These are phyloP conservation scores for Pseudopyricularia javanii DNA, from an alignment of 2,329 filamentous ascomycete genomes.

Conservation along the genomic window DNA sequence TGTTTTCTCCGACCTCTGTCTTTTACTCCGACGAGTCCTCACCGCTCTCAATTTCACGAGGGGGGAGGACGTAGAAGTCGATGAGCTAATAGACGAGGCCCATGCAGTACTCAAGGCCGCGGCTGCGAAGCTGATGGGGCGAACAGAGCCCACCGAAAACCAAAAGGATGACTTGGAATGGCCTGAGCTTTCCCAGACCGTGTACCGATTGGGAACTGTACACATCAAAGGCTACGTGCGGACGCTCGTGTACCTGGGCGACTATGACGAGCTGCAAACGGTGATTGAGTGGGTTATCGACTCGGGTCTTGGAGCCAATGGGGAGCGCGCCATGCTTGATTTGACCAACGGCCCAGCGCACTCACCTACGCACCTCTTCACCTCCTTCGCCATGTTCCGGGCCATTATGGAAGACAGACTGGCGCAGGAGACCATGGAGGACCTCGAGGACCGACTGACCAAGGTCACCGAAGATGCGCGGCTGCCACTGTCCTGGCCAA, in stretches of 20 bases:
- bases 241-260: conserved; percentile 46
- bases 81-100: conserved; percentile 5
- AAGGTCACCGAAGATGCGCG: conserved; percentile 12
- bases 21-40: conserved; percentile 18
- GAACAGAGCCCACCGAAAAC: conserved; percentile 3
- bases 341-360: conserved; percentile 23
- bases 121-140: conserved; percentile 12
- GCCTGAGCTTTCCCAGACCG: conserved; percentile 11
- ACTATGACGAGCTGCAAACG: conserved; percentile 43
- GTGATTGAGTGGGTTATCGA: conserved; percentile 46
- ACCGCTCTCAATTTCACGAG: background rate
- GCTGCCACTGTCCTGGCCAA: conserved; percentile 22
- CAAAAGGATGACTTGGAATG: conserved; percentile 1
- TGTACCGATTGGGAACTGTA: conserved; percentile 30
- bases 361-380: conserved; percentile 15
- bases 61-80: background rate
- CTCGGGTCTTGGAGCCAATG: conserved; percentile 22
- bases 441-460: conserved; percentile 15
- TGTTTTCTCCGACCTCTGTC: conserved; percentile 22
- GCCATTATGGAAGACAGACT: conserved; percentile 32
- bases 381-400: conserved; percentile 25
- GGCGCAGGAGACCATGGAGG: conserved; percentile 14
- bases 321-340: conserved; percentile 16
- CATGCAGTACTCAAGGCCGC: conserved; percentile 7
- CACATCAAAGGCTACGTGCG: conserved; percentile 49